Evolutionary conservation across 2,329 filamentous ascomycete genomes (phyloP).

Genomic region (Trichophaea hybrida): DNA sequence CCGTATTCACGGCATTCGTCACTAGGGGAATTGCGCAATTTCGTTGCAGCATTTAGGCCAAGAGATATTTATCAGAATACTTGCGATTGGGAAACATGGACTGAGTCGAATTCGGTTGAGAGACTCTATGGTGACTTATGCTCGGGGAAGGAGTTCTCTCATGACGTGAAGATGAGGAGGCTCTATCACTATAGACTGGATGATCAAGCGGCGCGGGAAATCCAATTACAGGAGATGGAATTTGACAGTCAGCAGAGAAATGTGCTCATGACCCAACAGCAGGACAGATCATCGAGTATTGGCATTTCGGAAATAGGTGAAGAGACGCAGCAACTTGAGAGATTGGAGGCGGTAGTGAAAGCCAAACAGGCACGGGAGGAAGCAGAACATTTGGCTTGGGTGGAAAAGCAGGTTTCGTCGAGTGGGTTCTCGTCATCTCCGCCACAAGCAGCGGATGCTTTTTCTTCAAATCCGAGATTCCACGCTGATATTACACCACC

Average conservation of each 20-base stretch:
- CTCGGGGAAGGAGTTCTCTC: conserved; percentile 20
- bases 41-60: conserved; percentile 55
- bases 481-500: too few species aligned
- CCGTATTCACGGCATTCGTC: conserved; percentile 86
- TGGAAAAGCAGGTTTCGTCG: too few species aligned
- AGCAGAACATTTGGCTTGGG: background rate
- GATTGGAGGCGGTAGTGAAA: background rate
- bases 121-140: conserved; percentile 26
- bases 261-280: background rate
- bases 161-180: conserved; percentile 23
- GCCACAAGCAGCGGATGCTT: too few species aligned
- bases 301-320: background rate
- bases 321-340: background rate
- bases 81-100: conserved; percentile 50
- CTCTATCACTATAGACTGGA: conserved; percentile 2
- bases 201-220: conserved; percentile 1
- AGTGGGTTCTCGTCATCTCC: too few species aligned
- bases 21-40: conserved; percentile 58
- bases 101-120: conserved; percentile 31
- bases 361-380: background rate
- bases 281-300: background rate
- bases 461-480: too few species aligned
- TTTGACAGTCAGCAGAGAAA: conserved; percentile 1
- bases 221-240: conserved; percentile 4
- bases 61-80: conserved; percentile 75